Evolutionary conservation across 2,329 filamentous ascomycete genomes (phyloP), one percentile per base, ranked within the genome.

Genomic region (Phialocephala subalpina): DNA sequence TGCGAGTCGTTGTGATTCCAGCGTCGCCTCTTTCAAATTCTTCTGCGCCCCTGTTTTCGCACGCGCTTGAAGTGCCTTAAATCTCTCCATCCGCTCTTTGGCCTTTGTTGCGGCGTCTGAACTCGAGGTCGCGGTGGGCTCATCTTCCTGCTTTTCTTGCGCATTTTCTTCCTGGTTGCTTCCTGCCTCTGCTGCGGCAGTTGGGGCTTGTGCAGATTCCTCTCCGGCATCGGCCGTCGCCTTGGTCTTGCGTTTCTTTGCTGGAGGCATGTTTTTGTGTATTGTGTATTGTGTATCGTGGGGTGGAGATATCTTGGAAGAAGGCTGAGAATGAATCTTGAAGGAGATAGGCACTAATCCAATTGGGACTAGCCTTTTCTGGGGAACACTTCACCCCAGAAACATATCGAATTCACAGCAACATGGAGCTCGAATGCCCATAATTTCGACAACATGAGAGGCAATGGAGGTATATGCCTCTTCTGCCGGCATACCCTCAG

Each of bases 51-150:
- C 92, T 65, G 85, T 83, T 83, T 94, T 89, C 58, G 92, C 91
- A 73, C 93, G 91, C 29, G 92, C 92, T 80, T 97, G 90, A 18
- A 97, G 88, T 3, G 92, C 91, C 77, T 94, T 94, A 83, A 97
- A 97, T 70, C 92, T 90, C 58, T 92, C 92, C 79, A 89, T 82
- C 63, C 93, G 88, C 63, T 94, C 91, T 72, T 87, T 81, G 35
- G 86, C 82, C 72, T 86, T 85, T 33, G 77, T 72, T 20, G 79
- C 74, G n/a, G 81, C 78, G 47, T 76, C 69, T 57, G 75, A 67
- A 6, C 62, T 64, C 8, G 73, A 56, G 8, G 65, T 20, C 42
- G 71, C 56, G 29, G 71, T 66, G 25, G 70, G 35, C 33, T 72
- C 65, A 33, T 70, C 56, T 25, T 70, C 70, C 18, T 58, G 49